Percentiles rank a stretch among this genome's conserved stretches.
These are phyloP conservation scores for Teratosphaeria destructans DNA, from an alignment of 2,329 filamentous ascomycete species.

Conservation along the genomic window DNA sequence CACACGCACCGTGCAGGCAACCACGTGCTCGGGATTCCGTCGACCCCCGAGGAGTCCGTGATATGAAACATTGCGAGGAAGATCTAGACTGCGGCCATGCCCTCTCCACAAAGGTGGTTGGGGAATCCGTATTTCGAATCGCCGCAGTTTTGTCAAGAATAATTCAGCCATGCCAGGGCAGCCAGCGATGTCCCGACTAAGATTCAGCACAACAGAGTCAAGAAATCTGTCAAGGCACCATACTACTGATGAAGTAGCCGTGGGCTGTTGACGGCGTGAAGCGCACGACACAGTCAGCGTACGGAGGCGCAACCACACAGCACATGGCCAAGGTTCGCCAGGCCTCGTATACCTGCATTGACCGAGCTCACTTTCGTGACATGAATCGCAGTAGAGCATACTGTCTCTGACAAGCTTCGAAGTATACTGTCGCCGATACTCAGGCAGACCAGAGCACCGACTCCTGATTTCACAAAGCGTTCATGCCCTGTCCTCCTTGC, in stretches of 20 bases:
- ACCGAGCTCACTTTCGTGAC: neutral
- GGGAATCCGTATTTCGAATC: neutral
- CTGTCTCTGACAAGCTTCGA: neutral
- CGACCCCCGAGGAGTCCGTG: neutral
- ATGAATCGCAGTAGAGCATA: neutral
- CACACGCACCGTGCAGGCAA: neutral
- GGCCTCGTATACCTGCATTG: neutral
- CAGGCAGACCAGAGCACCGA: no score
- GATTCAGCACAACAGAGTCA: neutral
- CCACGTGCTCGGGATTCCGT: neutral
- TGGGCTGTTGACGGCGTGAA: neutral
- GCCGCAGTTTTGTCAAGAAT: no score
- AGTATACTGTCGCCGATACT: no score
- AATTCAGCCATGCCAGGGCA: neutral
- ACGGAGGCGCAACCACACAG: neutral
- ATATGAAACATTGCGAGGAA: neutral
- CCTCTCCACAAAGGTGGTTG: neutral
- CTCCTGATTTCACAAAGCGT: no score
- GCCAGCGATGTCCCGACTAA: neutral
- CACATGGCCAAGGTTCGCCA: neutral
- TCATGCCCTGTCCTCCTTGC: no score
- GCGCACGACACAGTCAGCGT: neutral
- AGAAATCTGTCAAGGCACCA: neutral
- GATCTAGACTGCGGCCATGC: neutral
- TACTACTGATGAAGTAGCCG: neutral